These are phyloP conservation scores for Leptomonas pyrrhocoris DNA, from an alignment of 208 protist species.

Conservation along the genomic window DNA sequence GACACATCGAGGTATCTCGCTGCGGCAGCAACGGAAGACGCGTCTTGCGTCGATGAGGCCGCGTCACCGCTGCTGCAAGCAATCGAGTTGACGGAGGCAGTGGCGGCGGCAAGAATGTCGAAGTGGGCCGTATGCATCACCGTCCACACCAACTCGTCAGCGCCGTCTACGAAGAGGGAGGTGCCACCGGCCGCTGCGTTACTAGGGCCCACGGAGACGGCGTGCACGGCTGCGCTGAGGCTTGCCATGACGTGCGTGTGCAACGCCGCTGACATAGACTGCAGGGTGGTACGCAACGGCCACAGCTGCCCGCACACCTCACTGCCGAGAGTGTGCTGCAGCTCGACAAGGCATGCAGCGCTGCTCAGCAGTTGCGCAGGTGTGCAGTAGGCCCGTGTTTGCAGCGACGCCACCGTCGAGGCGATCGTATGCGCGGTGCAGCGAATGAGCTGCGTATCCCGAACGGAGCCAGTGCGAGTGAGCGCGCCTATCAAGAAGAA, in stretches of 20 bases:
- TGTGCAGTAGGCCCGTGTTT: slow-evolving; percentile 51
- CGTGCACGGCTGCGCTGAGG: slow-evolving; percentile 11
- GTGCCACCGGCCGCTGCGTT: not conserved
- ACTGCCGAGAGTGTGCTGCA: slow-evolving; percentile 60
- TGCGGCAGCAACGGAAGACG: not conserved
- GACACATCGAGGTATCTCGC: slow-evolving; percentile 14
- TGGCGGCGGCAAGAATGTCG: slow-evolving; percentile 22
- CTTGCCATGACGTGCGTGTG: slow-evolving; percentile 22
- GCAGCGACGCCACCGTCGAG: slow-evolving; percentile 45
- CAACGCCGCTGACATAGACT: slow-evolving; percentile 23
- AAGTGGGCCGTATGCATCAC: slow-evolving; percentile 27
- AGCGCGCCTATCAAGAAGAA: slow-evolving; percentile 77
- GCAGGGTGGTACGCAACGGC: slow-evolving; percentile 25
- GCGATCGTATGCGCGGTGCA: slow-evolving; percentile 35
- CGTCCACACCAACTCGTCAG: slow-evolving; percentile 1
- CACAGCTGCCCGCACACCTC: slow-evolving; percentile 31
- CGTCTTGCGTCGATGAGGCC: not conserved
- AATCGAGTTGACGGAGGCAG: slow-evolving; percentile 17
- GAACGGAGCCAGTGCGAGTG: slow-evolving; percentile 21
- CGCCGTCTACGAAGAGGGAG: not conserved
- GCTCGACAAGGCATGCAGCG: slow-evolving; percentile 64
- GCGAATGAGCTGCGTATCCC: slow-evolving; percentile 29
- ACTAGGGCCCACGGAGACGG: not conserved
- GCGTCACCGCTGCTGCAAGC: slow-evolving; percentile 12
- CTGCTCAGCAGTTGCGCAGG: slow-evolving; percentile 33